A percentile compares a stretch with the other conserved stretches of the same genome.
phyloP scores from a whole-genome alignment of 371 early-diverging fungal species.

The Mucor velutinosus region DNA sequence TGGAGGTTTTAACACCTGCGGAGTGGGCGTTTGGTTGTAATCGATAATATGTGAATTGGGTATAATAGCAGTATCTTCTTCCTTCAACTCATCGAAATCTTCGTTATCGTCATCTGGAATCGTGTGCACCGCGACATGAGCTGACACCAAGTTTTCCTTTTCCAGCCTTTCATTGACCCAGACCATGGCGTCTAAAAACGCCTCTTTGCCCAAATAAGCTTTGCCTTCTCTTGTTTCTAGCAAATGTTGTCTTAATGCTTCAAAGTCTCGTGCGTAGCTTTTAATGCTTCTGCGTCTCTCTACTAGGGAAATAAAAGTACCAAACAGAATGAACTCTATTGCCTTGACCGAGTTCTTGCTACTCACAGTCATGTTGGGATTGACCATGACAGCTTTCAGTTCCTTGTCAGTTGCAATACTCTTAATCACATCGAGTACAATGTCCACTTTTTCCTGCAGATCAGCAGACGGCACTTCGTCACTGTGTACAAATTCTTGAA shows the following conservation, averaged over 20 bases:
- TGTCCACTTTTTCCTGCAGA: neutral
- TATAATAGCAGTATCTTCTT: neutral
- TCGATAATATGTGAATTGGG: neutral
- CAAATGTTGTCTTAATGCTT: neutral
- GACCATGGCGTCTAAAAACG: neutral
- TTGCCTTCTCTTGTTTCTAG: neutral
- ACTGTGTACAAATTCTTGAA: neutral
- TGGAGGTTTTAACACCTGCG: neutral
- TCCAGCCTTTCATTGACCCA: neutral
- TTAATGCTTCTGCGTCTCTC: neutral
- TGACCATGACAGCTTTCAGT: neutral
- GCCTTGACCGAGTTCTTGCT: neutral
- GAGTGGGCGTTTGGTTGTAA: neutral
- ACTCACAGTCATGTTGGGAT: neutral
- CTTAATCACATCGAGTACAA: neutral
- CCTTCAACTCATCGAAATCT: neutral
- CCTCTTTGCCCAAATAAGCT: neutral
- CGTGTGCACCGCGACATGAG: neutral
- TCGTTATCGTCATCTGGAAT: neutral
- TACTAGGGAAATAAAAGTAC: neutral
- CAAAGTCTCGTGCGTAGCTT: slow-evolving; percentile 1
- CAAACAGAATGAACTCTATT: slow-evolving; percentile 5
- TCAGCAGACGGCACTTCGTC: neutral
- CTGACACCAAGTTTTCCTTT: neutral
- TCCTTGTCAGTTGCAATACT: neutral